These are phyloP conservation scores for Biscogniauxia marginata DNA, from an alignment of 2,329 filamentous ascomycete genomes.

Conservation along the genomic window DNA sequence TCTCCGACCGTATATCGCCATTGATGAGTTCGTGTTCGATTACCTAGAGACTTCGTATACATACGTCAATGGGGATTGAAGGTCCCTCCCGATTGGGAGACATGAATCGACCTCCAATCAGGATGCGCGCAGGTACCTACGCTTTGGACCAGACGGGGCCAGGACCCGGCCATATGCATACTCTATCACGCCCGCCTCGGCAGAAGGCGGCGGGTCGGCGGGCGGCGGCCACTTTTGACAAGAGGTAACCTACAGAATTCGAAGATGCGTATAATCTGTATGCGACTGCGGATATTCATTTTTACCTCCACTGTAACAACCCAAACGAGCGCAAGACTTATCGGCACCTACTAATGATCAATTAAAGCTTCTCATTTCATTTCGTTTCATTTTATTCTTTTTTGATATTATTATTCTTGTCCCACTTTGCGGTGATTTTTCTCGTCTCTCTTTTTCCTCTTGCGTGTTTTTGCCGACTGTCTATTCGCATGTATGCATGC, in stretches of 20 bases:
- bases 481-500: background rate
- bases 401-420: no score
- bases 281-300: no score
- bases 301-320: no score
- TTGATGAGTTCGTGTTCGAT: background rate
- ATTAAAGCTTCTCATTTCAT: background rate
- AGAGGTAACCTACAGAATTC: no score
- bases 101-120: background rate
- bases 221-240: no score
- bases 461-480: background rate
- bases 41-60: background rate
- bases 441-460: background rate
- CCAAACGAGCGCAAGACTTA: no score
- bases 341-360: no score
- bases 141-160: background rate
- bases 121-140: background rate
- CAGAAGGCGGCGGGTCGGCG: no score
- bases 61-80: background rate
- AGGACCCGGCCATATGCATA: background rate
- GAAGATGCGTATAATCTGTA: no score
- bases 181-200: background rate
- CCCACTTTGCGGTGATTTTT: background rate
- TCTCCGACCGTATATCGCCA: background rate
- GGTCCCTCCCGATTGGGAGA: background rate
- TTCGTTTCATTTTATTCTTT: background rate